phyloP scores from a whole-genome alignment of 2,329 filamentous ascomycete genomes.

The Rasamsonia emersonii region DNA sequence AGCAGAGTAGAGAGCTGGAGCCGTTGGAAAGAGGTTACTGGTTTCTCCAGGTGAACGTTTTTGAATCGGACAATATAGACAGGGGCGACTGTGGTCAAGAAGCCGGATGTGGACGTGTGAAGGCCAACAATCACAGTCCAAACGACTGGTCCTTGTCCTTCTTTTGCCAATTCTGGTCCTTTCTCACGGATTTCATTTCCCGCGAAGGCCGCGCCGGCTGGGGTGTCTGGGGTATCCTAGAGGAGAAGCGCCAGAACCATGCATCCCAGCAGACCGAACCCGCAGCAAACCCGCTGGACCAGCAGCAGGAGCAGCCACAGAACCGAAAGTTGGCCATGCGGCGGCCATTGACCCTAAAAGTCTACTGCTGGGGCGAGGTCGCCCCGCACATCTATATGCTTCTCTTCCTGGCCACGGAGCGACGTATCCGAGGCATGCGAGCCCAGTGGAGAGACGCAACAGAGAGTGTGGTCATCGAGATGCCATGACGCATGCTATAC shows the following conservation, averaged over 20 bases:
- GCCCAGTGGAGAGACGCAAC: slow-evolving; percentile 60
- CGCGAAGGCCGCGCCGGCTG: slow-evolving; percentile 35
- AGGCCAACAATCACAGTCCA: slow-evolving; percentile 8
- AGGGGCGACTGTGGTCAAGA: slow-evolving; percentile 27
- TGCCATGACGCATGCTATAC: no score
- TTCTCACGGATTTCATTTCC: slow-evolving; percentile 28
- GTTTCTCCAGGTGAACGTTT: slow-evolving; percentile 55
- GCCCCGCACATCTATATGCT: slow-evolving; percentile 65
- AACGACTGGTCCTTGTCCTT: slow-evolving; percentile 22
- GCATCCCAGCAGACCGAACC: not conserved
- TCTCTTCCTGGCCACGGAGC: slow-evolving; percentile 62
- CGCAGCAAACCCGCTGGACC: not conserved
- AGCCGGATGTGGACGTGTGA: no score
- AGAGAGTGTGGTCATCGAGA: slow-evolving; percentile 47
- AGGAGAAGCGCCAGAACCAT: slow-evolving; percentile 7
- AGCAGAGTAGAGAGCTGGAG: slow-evolving; percentile 42
- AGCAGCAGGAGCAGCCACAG: slow-evolving; percentile 1
- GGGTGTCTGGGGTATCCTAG: slow-evolving; percentile 36
- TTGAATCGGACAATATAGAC: slow-evolving; percentile 47
- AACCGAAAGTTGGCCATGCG: not conserved
- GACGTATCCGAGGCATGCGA: slow-evolving; percentile 50
- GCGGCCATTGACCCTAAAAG: slow-evolving; percentile 41
- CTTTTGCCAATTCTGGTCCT: slow-evolving; percentile 36
- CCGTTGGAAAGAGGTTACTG: slow-evolving; percentile 70
- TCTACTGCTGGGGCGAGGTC: slow-evolving; percentile 73